These are phyloP conservation scores for Arthrinium puccinioides DNA, from an alignment of 2,329 filamentous ascomycete genomes.

Conservation along the genomic window DNA sequence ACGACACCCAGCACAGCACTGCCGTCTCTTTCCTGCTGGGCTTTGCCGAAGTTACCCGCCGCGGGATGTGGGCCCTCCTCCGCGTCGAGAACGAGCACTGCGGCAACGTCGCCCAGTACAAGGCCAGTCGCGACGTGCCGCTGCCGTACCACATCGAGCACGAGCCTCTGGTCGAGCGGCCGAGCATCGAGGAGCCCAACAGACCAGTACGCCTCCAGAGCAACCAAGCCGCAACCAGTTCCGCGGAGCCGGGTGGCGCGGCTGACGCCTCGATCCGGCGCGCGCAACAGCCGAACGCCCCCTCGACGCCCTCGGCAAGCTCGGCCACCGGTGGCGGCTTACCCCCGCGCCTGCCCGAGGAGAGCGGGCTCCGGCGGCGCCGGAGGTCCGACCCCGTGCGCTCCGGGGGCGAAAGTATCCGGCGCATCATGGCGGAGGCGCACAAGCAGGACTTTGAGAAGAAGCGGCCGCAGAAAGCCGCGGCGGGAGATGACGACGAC, in stretches of 20 bases:
- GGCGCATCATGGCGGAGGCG: slow-evolving; percentile 68
- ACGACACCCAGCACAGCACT: slow-evolving; percentile 75
- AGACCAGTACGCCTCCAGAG: not conserved
- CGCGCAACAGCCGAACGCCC: not conserved
- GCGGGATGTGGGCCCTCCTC: slow-evolving; percentile 87
- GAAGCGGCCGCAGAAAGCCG: slow-evolving; percentile 41
- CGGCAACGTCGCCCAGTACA: slow-evolving; percentile 82
- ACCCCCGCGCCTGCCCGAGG: slow-evolving; percentile 12
- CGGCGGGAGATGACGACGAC: slow-evolving; percentile 26
- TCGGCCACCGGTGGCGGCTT: slow-evolving; percentile 5
- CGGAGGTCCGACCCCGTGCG: slow-evolving; percentile 11
- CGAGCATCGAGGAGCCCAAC: slow-evolving; percentile 25
- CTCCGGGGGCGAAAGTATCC: slow-evolving; percentile 30
- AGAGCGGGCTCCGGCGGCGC: slow-evolving; percentile 14
- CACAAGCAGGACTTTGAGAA: slow-evolving; percentile 92
- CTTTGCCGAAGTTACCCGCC: slow-evolving; percentile 71
- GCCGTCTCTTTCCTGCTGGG: slow-evolving; percentile 72
- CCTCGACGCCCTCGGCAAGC: not conserved
- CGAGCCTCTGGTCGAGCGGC: slow-evolving; percentile 36
- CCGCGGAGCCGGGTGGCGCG: not conserved
- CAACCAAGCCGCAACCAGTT: slow-evolving; percentile 4
- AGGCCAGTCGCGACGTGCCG: slow-evolving; percentile 80
- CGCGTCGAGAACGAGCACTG: slow-evolving; percentile 98
- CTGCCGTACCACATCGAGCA: slow-evolving; percentile 63
- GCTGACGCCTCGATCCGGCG: not conserved